A percentile compares a stretch with the other conserved stretches of the same genome.
Conservation (phyloP, 116 monocot species). For the Posidonia oceanica region DNA sequence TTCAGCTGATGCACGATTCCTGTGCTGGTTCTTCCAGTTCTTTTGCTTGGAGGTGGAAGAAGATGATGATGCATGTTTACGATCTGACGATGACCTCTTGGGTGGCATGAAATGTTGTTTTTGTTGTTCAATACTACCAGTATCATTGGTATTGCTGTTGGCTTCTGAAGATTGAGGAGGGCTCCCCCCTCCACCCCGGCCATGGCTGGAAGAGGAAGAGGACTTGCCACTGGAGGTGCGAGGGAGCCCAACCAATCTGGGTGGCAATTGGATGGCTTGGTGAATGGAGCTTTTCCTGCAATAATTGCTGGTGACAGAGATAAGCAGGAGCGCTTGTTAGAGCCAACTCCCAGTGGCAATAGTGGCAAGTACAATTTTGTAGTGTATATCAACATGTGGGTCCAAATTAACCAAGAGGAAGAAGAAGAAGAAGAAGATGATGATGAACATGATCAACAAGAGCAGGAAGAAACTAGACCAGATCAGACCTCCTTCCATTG, state of each 20-base stretch:
- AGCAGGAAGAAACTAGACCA: neutral
- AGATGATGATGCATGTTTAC: neutral
- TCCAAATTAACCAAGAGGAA: neutral
- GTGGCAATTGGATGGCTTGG: conserved; percentile 28
- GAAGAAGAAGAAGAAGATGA: neutral
- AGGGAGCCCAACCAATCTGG: conserved; percentile 24
- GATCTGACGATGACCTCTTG: neutral
- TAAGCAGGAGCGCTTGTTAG: neutral
- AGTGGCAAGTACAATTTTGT: conserved; percentile 1
- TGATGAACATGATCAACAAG: neutral
- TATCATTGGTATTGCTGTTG: neutral
- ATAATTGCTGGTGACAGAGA: conserved; percentile 6
- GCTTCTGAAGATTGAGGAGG: neutral
- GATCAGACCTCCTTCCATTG: conserved; percentile 33
- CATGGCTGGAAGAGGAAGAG: neutral
- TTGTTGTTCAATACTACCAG: no score
- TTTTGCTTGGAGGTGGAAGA: conserved; percentile 1
- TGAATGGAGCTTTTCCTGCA: conserved; percentile 18
- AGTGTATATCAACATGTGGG: conserved; percentile 1
- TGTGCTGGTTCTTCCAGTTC: conserved; percentile 4
- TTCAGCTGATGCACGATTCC: neutral
- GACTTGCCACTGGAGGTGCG: neutral
- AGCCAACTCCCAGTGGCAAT: neutral
- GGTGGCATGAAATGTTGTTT: no score
- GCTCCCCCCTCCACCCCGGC: neutral